Percentiles rank a stretch among this genome's conserved stretches.
Conservation (phyloP, 495 filamentous ascomycete species). For the Xylaria acuta region DNA sequence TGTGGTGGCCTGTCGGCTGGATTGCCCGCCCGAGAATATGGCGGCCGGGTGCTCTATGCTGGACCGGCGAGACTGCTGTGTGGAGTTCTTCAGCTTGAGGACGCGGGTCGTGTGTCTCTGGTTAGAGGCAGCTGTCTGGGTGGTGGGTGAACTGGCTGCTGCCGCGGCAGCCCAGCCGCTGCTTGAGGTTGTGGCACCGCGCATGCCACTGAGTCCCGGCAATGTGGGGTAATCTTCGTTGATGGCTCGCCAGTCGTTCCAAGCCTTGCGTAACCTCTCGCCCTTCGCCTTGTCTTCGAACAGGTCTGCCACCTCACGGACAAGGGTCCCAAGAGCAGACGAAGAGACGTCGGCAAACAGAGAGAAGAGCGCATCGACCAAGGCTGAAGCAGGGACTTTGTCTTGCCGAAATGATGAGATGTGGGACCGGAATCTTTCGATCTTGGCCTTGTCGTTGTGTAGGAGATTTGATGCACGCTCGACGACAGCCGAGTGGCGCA, state of each 20-base stretch:
- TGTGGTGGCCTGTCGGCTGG: slow-evolving; percentile 50
- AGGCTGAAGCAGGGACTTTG: slow-evolving; percentile 68
- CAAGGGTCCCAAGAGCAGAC: slow-evolving; percentile 81
- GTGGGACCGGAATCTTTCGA: slow-evolving; percentile 74
- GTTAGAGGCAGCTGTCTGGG: slow-evolving; percentile 41
- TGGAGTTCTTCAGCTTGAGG: slow-evolving; percentile 57
- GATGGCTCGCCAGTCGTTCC: slow-evolving; percentile 93
- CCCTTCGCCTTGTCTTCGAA: slow-evolving; percentile 83
- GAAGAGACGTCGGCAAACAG: slow-evolving; percentile 79
- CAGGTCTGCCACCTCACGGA: slow-evolving; percentile 91
- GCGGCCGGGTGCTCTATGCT: slow-evolving; percentile 32
- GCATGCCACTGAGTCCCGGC: slow-evolving; percentile 71
- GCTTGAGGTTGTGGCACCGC: slow-evolving; percentile 51
- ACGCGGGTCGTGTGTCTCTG: slow-evolving; percentile 52
- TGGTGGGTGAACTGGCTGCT: slow-evolving; percentile 47
- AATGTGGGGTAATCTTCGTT: slow-evolving; percentile 96
- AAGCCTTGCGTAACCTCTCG: slow-evolving; percentile 74
- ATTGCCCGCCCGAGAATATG: slow-evolving; percentile 27
- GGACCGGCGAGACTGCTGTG: slow-evolving; percentile 42
- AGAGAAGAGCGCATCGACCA: slow-evolving; percentile 81
- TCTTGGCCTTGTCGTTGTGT: slow-evolving; percentile 72
- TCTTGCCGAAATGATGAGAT: slow-evolving; percentile 77
- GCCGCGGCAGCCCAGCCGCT: slow-evolving; percentile 61
- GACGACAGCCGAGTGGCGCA: slow-evolving; percentile 79
- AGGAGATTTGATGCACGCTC: slow-evolving; percentile 84